Evolutionary conservation across 208 protist genomes (phyloP), one percentile per base, ranked within the genome.

Genomic region (Acanthamoeba triangularis): DNA sequence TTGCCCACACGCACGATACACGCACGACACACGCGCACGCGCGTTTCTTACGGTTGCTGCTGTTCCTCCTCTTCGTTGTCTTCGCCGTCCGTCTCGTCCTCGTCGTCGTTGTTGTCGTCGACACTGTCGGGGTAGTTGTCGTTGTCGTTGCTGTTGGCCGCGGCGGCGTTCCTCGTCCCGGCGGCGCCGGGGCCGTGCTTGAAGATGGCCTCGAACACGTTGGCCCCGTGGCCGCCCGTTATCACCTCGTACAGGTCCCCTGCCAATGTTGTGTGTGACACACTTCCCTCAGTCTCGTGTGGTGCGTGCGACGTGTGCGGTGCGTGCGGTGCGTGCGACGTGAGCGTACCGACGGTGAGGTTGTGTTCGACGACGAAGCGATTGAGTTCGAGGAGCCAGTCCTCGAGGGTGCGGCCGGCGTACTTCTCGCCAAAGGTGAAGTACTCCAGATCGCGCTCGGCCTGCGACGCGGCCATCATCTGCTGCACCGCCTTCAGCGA

Each of bases 401-500:
- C 80, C 44, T 52, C 52, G 2, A 88, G 80, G 20, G 80, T 52
- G 23, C 47, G 47, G n/a, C 80, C 80, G 28, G 25, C 47, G 52
- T 88, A 88, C 23, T 88, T 88, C 11, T 97, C 96, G 65, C 96
- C 95, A 97, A 97, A 97, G 33, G 94, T 84, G 72, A 90, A 97
- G 87, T 97, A 96, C 4, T 37, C 14, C 4, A 97, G 6, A 23
- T 78, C 74, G 65, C 96, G 63, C 35, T 93, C 96, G 18, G 94
- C 56, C 63, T 97, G 90, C 28, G 95, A 96, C 20, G 91, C 59
- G 20, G 96, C 56, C 84, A 97, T 95, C 3, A 80, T 47, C 87
- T 97, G 97, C 35, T 97, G 67, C 7, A 97, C 59, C 6, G 65
- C 33, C 69, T 97, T 97, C 6, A 97, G 82, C 52, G 95, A n/a